Evolutionary conservation across 2,329 filamentous ascomycete genomes (phyloP).

Genomic region (Aspergillus viridinutans): DNA sequence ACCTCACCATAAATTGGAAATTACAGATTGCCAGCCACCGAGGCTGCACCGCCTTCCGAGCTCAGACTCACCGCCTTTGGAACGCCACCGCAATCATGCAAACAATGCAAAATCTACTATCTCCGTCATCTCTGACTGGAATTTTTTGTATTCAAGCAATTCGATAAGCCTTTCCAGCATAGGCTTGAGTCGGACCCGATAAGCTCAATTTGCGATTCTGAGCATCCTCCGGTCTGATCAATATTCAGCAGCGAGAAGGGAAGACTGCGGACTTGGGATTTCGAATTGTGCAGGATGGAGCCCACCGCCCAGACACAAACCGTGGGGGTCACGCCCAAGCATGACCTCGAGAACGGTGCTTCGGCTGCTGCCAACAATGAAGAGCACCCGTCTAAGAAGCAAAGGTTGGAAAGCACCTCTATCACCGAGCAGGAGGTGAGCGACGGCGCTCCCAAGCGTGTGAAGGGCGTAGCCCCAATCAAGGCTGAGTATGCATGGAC

Average conservation of each 20-base stretch:
- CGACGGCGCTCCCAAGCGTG: conserved; percentile 29
- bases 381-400: conserved; percentile 55
- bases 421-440: conserved; percentile 19
- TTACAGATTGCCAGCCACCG: background rate
- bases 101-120: conserved; percentile 21
- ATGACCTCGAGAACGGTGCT: conserved; percentile 20
- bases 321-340: conserved; percentile 14
- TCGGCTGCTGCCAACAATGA: conserved; percentile 26
- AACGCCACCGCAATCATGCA: conserved; percentile 9
- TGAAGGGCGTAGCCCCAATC: conserved; percentile 63
- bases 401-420: conserved; percentile 48
- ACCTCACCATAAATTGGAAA: too few species aligned
- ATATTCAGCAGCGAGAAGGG: background rate
- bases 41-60: background rate
- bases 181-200: background rate
- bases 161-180: background rate
- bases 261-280: background rate
- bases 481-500: conserved; percentile 61
- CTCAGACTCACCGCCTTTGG: background rate
- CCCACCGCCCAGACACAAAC: conserved; percentile 5
- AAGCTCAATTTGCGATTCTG: background rate
- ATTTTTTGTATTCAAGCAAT: conserved; percentile 7
- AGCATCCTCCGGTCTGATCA: background rate
- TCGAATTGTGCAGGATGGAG: conserved; percentile 7
- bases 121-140: conserved; percentile 2